A percentile compares a stretch with the other conserved stretches of the same genome.
These are phyloP conservation scores for Peronospora farinosa DNA, from an alignment of 352 stramenopile genomes.

Conservation along the genomic window DNA sequence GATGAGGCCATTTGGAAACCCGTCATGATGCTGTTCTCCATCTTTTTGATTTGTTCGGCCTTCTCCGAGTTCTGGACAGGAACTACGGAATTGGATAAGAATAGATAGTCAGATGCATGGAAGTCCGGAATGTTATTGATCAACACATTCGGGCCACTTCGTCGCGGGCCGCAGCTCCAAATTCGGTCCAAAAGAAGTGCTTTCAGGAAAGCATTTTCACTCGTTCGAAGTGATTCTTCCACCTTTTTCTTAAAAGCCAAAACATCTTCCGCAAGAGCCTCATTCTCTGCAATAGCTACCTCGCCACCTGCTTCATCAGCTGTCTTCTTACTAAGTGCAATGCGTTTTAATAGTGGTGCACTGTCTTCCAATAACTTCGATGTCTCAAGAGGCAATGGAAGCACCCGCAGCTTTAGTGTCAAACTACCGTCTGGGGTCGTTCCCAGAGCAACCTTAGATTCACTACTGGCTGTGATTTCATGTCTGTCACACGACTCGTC, in stretches of 20 bases:
- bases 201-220: conserved; percentile 48
- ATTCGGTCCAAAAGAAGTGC: conserved; percentile 46
- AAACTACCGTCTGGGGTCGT: conserved; percentile 67
- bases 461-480: not conserved
- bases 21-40: conserved; percentile 78
- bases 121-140: conserved; percentile 67
- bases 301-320: conserved; percentile 10
- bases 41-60: conserved; percentile 36
- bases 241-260: conserved; percentile 36
- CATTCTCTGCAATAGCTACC: conserved; percentile 7
- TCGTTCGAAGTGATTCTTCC: conserved; percentile 37
- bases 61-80: conserved; percentile 17
- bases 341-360: conserved; percentile 38
- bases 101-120: conserved; percentile 14
- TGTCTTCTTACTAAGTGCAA: conserved; percentile 32
- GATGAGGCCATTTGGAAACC: conserved; percentile 77
- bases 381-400: conserved; percentile 63
- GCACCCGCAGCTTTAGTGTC: conserved; percentile 65
- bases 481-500: conserved; percentile 12
- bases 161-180: conserved; percentile 71
- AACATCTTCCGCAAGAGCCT: conserved; percentile 19
- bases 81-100: conserved; percentile 5
- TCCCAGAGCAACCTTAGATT: conserved; percentile 35
- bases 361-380: conserved; percentile 74
- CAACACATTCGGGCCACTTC: conserved; percentile 67